phyloP scores from a whole-genome alignment of 208 protist genomes.

The Wallacemonas sp. region DNA sequence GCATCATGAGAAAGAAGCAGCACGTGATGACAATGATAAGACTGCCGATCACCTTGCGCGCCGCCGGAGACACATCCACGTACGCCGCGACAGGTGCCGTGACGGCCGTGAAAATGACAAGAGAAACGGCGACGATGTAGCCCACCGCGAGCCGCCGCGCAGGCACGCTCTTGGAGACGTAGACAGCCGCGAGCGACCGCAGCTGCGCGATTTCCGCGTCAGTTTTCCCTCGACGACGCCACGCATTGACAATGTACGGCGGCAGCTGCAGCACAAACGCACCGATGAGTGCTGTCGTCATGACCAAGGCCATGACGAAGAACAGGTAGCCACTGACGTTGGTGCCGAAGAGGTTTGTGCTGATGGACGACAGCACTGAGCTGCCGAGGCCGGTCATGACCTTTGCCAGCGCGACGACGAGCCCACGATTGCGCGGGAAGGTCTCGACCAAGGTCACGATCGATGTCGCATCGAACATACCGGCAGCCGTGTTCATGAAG shows the following conservation, averaged over 20 bases:
- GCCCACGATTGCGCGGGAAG: slow-evolving; percentile 71
- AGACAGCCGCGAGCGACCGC: slow-evolving; percentile 31
- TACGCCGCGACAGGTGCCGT: slow-evolving; percentile 53
- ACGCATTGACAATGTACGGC: slow-evolving; percentile 65
- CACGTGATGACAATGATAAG: slow-evolving; percentile 40
- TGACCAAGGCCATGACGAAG: slow-evolving; percentile 55
- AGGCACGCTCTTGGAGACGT: slow-evolving; percentile 52
- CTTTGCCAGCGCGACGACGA: slow-evolving; percentile 58
- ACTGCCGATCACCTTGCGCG: slow-evolving; percentile 27
- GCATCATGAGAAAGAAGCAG: slow-evolving; percentile 40
- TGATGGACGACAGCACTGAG: slow-evolving; percentile 63
- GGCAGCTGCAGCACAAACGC: slow-evolving; percentile 41
- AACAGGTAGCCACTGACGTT: slow-evolving; percentile 67
- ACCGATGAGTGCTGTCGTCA: slow-evolving; percentile 25
- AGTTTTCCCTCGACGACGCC: slow-evolving; percentile 47
- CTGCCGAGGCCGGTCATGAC: slow-evolving; percentile 71
- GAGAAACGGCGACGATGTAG: slow-evolving; percentile 42
- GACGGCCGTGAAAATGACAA: slow-evolving; percentile 55
- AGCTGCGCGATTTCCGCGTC: slow-evolving; percentile 31
- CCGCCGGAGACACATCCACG: slow-evolving; percentile 17
- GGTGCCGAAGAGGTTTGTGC: slow-evolving; percentile 39
- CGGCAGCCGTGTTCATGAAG: slow-evolving; percentile 54
- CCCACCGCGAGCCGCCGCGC: slow-evolving; percentile 45
- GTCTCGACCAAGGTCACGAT: slow-evolving; percentile 53
- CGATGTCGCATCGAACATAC: slow-evolving; percentile 47